These are phyloP conservation scores for Mycosphaerella sp. DNA, from an alignment of 2,329 filamentous ascomycete species.

Conservation along the genomic window DNA sequence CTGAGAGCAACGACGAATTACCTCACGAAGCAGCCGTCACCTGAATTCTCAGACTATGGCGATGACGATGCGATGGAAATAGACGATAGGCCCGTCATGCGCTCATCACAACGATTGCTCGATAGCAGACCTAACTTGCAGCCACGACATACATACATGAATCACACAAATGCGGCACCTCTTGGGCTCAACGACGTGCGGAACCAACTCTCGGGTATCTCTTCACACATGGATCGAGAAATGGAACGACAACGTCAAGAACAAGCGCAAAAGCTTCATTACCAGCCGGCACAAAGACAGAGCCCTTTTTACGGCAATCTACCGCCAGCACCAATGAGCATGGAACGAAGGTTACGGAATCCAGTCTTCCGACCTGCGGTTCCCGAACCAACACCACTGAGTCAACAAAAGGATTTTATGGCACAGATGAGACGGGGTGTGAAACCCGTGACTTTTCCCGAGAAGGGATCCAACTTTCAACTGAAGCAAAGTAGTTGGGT, in stretches of 20 bases:
- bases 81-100: conserved; percentile 44
- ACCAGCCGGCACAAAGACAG: conserved; percentile 34
- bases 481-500: conserved; percentile 20
- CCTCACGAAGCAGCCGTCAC: conserved; percentile 22
- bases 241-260: conserved; percentile 15
- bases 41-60: conserved; percentile 24
- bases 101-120: conserved; percentile 15
- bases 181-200: conserved; percentile 15
- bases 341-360: conserved; percentile 57
- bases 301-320: conserved; percentile 64
- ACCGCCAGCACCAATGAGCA: conserved; percentile 62
- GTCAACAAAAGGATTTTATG: conserved; percentile 50
- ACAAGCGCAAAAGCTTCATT: conserved; percentile 20
- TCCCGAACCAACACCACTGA: conserved; percentile 37
- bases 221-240: conserved; percentile 22
- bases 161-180: conserved; percentile 14
- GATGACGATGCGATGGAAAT: conserved; percentile 64
- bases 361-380: conserved; percentile 35
- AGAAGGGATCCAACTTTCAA: conserved; percentile 20
- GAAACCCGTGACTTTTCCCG: conserved; percentile 21
- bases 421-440: conserved; percentile 31
- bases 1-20: conserved; percentile 13
- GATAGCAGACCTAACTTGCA: conserved; percentile 20
- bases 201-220: conserved; percentile 26
- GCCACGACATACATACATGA: conserved; percentile 14